A percentile compares a stretch with the other conserved stretches of the same genome.
Conservation (phyloP, 345 rosid genomes). For the Sapria himalayana region DNA sequence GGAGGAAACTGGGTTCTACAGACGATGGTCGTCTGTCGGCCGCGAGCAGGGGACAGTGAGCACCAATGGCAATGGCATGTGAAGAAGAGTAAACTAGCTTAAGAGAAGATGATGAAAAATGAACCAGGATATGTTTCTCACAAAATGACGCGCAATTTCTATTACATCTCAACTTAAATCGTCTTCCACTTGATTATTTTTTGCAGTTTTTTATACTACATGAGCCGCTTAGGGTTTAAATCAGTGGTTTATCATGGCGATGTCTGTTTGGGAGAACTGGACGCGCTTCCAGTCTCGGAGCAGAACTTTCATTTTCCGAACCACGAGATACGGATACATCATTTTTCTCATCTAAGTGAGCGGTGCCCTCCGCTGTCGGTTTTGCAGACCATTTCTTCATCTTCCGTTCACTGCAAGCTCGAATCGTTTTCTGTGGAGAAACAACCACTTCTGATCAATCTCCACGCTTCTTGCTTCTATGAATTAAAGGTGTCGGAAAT, state of each 20-base stretch:
- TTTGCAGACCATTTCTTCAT: constrained; percentile 69
- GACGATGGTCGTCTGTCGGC: too few species aligned
- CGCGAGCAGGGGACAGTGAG: too few species aligned
- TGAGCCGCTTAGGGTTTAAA: constrained; percentile 75
- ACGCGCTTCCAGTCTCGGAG: constrained; percentile 28
- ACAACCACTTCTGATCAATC: constrained; percentile 45
- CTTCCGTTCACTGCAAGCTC: constrained; percentile 75
- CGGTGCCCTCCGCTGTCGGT: constrained; percentile 87
- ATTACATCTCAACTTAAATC: too few species aligned
- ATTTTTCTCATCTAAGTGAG: constrained; percentile 44
- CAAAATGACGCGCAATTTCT: too few species aligned
- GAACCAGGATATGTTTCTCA: too few species aligned
- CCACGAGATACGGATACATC: constrained; percentile 83
- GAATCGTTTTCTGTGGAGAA: constrained; percentile 44
- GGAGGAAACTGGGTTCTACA: too few species aligned
- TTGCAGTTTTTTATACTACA: too few species aligned
- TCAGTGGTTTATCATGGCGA: constrained; percentile 73
- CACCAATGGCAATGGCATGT: too few species aligned
- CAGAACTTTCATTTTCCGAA: constrained; percentile 55
- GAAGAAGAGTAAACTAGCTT: too few species aligned
- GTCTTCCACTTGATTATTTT: too few species aligned
- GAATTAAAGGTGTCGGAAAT: constrained; percentile 42
- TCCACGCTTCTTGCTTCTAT: constrained; percentile 75
- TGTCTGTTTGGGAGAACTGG: constrained; percentile 58
- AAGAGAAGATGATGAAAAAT: too few species aligned